Base-by-base conservation (phyloP, 202 grass and related monocot genomes). In the Panicum virgatum region DNA sequence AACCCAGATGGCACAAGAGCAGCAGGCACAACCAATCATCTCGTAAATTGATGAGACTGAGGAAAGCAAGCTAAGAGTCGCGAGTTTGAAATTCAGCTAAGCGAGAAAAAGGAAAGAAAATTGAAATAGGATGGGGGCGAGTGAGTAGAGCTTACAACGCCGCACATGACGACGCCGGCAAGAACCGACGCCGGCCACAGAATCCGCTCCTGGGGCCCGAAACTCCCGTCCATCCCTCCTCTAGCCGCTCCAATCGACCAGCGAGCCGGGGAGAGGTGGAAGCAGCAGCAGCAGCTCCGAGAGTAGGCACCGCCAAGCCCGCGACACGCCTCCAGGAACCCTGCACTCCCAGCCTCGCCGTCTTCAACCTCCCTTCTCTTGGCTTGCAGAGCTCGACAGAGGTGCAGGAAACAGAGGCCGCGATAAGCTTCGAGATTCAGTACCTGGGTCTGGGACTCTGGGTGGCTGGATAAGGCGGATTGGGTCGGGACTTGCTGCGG, bases 161-260 rank as follows among this genome's bases (percentile, higher is more conserved):
- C 85, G 73, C 87, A 83, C 87, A 92, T 90, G 80, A 78, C 38
- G 66, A 97, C 76, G 58, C 94, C 94, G 30, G 87, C 86, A 23
- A 94, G 76, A 70, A 94, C 66, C 51, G 91, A 90, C 29, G 87
- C 46, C 20, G 87, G 94, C 87, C 91, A 92, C 59, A 97, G 77
- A 72, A 92, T n/a, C 83, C 44, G 91, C 73, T 94, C 91, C 13
- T 18, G 68, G 4, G 64, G 71, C n/a, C 87, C 77, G 26, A 81
- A 87, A 70, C 62, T 83, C 69, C 9, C 62, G 14, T 92, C 83
- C 89, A 97, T 94, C 47, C 3, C 36, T 62, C 62, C 18, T 38
- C 42, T 7, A 25, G 27, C 74, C 13, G 25, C 26, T 59, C 38
- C 62, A 45, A 72, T 27, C 51, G 22, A 30, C 15, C 39, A 39